A percentile compares a stretch with the other conserved stretches of the same genome.
Conservation (phyloP, 345 rosid genomes). For the Microcos paniculata region DNA sequence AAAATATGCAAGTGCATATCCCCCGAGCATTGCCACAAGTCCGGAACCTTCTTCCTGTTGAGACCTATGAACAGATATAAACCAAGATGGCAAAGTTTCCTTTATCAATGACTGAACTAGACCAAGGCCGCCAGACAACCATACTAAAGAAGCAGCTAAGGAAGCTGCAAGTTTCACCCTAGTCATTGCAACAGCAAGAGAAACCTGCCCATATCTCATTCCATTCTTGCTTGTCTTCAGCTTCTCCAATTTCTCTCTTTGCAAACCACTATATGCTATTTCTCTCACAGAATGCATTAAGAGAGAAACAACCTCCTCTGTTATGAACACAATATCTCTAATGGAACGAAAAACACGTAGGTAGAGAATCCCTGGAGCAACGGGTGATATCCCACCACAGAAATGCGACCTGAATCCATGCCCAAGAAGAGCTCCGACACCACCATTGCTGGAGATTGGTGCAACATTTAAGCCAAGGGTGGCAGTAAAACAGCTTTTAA, state of each 20-base stretch:
- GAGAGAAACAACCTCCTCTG: conserved; percentile 76
- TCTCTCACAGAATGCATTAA: conserved; percentile 78
- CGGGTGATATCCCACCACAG: conserved; percentile 80
- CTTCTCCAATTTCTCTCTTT: conserved; percentile 50
- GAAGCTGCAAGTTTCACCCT: conserved; percentile 87
- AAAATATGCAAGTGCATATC: conserved; percentile 85
- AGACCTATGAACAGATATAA: conserved; percentile 64
- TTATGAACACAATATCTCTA: conserved; percentile 64
- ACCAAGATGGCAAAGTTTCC: conserved; percentile 95
- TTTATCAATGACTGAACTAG: conserved; percentile 73
- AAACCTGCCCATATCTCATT: conserved; percentile 67
- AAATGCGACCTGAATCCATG: conserved; percentile 93
- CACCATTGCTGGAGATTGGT: conserved; percentile 62
- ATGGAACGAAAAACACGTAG: conserved; percentile 75
- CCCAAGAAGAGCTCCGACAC: conserved; percentile 95
- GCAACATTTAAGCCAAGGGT: conserved; percentile 64
- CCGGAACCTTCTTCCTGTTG: conserved; percentile 52
- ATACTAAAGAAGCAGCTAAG: conserved; percentile 83
- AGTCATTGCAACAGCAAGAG: conserved; percentile 72
- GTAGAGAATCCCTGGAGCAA: conserved; percentile 93
- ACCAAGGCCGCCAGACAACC: conserved; percentile 78
- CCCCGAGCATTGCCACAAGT: conserved; percentile 68
- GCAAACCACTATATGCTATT: conserved; percentile 57
- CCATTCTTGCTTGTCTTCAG: conserved; percentile 59
- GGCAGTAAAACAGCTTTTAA: conserved; percentile 84